A percentile compares a stretch with the other conserved stretches of the same genome.
phyloP scores from a whole-genome alignment of 2,329 filamentous ascomycete species.

The Neurospora crassa region DNA sequence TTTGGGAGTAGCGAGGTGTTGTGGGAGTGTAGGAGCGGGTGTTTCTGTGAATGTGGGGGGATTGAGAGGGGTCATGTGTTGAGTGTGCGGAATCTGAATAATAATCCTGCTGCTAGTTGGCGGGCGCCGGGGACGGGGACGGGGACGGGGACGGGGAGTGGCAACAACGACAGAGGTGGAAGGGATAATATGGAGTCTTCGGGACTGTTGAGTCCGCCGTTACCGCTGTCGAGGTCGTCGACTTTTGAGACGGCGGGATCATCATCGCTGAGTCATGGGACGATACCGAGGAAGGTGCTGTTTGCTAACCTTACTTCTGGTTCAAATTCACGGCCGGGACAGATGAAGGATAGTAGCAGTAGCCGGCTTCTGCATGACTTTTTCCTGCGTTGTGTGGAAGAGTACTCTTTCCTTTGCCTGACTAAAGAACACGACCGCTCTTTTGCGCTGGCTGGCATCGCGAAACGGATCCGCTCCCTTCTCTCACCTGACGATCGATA shows the following conservation, averaged over 20 bases:
- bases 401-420: conserved; percentile 6
- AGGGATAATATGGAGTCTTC: not conserved
- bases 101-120: not conserved
- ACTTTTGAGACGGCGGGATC: not conserved
- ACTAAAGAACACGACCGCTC: conserved; percentile 3
- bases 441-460: conserved; percentile 6
- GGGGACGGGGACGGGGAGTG: not conserved
- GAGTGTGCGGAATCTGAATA: conserved; percentile 5
- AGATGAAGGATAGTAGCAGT: not conserved
- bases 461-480: not conserved
- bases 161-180: not conserved
- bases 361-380: conserved; percentile 1
- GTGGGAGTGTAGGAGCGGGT: conserved; percentile 6
- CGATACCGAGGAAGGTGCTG: conserved; percentile 6
- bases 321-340: not conserved
- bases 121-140: not conserved
- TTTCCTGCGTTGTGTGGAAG: conserved; percentile 6
- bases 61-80: conserved; percentile 4
- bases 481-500: not conserved
- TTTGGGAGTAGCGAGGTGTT: conserved; percentile 6
- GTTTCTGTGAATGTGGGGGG: conserved; percentile 7
- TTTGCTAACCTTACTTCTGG: conserved; percentile 3
- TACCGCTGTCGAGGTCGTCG: not conserved
- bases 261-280: not conserved
- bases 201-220: not conserved